Percentiles rank a stretch among this genome's conserved stretches.
Evolutionary conservation across 139 green algal species (phyloP).

Genomic region (Dunaliella primolecta): DNA sequence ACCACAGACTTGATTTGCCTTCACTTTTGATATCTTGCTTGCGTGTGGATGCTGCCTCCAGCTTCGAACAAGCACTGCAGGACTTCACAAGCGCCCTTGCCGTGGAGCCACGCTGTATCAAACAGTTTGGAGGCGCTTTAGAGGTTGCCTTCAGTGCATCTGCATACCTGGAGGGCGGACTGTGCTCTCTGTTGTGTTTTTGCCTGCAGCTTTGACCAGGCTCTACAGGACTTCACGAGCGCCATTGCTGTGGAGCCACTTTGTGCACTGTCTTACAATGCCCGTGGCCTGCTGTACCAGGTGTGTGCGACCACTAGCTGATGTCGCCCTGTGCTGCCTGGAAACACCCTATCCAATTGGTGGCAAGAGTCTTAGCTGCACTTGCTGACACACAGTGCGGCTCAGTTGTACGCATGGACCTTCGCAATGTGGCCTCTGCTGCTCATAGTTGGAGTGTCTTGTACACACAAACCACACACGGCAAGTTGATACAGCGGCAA

Average conservation of each 20-base stretch:
- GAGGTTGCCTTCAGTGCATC: background rate
- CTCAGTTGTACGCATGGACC: no score
- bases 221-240: conserved; percentile 28
- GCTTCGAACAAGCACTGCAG: background rate
- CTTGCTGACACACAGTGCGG: no score
- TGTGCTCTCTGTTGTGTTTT: background rate
- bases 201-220: background rate
- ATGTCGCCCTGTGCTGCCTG: no score
- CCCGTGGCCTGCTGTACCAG: conserved; percentile 35
- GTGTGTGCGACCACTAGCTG: conserved; percentile 1
- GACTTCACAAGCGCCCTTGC: conserved; percentile 41
- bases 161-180: background rate
- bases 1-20: no score
- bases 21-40: no score
- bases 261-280: conserved; percentile 32
- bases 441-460: no score
- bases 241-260: conserved; percentile 37
- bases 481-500: no score
- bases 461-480: no score
- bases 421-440: no score
- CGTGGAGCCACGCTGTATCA: conserved; percentile 30
- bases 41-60: background rate
- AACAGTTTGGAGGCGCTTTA: background rate
- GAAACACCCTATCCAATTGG: no score
- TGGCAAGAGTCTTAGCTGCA: no score